Evolutionary conservation across 768 basidiomycete species (phyloP), one percentile per base, ranked within the genome.

Genomic region (Suillus tomentosus): DNA sequence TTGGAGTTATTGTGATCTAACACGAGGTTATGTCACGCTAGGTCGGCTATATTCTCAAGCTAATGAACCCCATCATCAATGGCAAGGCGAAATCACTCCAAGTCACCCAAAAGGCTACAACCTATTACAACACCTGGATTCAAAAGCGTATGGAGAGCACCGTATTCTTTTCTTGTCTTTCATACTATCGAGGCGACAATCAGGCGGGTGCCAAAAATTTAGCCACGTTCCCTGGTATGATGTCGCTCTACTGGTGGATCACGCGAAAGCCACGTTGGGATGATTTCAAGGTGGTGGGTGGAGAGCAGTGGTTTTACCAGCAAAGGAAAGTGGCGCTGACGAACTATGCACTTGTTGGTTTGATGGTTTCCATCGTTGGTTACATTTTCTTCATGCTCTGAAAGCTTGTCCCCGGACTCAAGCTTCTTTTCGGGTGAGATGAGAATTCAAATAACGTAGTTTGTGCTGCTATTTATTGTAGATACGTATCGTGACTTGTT

Each of bases 171-270:
- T 79, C 81, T 31, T 87, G 86, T 73, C 69, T 74, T 36, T 87
- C 85, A 54, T 87, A 82, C 70, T 88, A 87, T 70, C 76, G 76
- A 73, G 66, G 66, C 55, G 69, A 78, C 64, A 56, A 75, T 73
- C 53, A 77, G 74, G 73, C 43, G 60, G 78, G 66, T 74, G 76
- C 65, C 69, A 77, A 69, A 55, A 66, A 65, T 11, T 66, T 82
- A 36, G 79, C 79, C 17, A 83, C 79, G 13, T 87, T 86, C 73
- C 87, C 86, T 50, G 87, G 87, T 14, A 79, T 82, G 10, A 79
- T 82, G 54, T 62, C 73, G 11, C 71, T 82, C 39, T 83, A 84
- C 68, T 86, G 85, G 85, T 85, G 84, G 83, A 72, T 83, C 53
- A 73, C 73, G 53, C 79, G 81, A 31, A 70, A 64, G 34, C 80